Evolutionary conservation across 2,329 filamentous ascomycete genomes (phyloP).

Genomic region (Monosporascus sp.): DNA sequence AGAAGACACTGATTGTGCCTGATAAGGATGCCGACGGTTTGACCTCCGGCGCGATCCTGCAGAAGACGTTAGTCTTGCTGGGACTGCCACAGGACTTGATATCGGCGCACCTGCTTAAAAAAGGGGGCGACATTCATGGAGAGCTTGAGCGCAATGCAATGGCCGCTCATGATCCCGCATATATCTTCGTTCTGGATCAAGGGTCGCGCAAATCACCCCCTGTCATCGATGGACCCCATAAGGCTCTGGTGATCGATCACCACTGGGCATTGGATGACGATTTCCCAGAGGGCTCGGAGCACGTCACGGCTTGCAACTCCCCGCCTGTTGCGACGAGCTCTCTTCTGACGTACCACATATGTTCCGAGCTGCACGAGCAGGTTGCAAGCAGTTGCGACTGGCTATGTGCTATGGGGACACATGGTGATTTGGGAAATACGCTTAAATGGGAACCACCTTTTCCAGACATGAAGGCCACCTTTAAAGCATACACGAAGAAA

Average conservation of each 20-base stretch:
- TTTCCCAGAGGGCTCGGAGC: conserved; percentile 49
- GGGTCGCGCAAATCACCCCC: conserved; percentile 52
- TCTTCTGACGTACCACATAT: conserved; percentile 60
- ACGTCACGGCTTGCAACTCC: conserved; percentile 58
- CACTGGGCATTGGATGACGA: conserved; percentile 50
- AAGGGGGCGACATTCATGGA: conserved; percentile 55
- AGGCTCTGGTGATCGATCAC: conserved; percentile 59
- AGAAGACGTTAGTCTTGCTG: conserved; percentile 53
- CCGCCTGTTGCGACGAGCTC: conserved; percentile 62
- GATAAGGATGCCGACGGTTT: conserved; percentile 68
- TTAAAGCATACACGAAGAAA: conserved; percentile 59
- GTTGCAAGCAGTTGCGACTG: conserved; percentile 49
- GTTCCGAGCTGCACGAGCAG: conserved; percentile 47
- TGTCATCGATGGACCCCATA: conserved; percentile 44
- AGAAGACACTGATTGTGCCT: conserved; percentile 55
- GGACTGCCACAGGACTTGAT: conserved; percentile 50
- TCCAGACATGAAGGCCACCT: conserved; percentile 56
- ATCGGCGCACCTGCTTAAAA: conserved; percentile 52
- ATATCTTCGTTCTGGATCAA: conserved; percentile 61
- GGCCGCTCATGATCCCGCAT: conserved; percentile 43
- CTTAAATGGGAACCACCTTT: conserved; percentile 63
- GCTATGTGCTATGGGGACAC: conserved; percentile 60
- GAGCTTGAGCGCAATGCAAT: conserved; percentile 48
- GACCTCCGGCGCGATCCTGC: conserved; percentile 57
- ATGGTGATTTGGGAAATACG: conserved; percentile 60